These are phyloP conservation scores for Coprinopsis cinerea DNA, from an alignment of 768 basidiomycete species.

Conservation along the genomic window DNA sequence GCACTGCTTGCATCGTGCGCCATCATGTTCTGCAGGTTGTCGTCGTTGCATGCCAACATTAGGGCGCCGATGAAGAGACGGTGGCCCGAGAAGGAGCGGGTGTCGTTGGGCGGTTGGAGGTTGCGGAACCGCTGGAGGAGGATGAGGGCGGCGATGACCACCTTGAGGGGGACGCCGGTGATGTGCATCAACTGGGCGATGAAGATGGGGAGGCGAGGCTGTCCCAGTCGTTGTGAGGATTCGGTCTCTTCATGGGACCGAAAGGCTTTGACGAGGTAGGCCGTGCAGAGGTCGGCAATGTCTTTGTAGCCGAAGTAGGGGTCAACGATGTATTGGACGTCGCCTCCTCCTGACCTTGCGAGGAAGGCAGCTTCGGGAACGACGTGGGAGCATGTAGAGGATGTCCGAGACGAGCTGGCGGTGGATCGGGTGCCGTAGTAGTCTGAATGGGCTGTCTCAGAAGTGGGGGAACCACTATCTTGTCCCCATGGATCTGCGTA, in stretches of 20 bases:
- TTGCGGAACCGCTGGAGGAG: conserved; percentile 16
- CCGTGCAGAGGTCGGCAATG: conserved; percentile 2
- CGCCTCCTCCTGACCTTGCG: not conserved
- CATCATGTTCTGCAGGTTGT: conserved; percentile 6
- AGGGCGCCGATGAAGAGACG: conserved; percentile 15
- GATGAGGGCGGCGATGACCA: conserved; percentile 14
- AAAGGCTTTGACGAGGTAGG: conserved; percentile 9
- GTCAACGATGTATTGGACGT: conserved; percentile 4
- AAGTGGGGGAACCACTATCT: not conserved
- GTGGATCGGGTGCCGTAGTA: not conserved
- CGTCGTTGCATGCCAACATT: conserved; percentile 15
- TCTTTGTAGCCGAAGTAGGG: conserved; percentile 8
- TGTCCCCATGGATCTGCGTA: conserved; percentile 5
- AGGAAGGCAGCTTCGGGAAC: conserved; percentile 8
- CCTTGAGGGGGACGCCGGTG: conserved; percentile 12
- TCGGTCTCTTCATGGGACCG: conserved; percentile 6
- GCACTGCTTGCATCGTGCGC: conserved; percentile 3
- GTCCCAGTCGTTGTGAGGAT: not conserved
- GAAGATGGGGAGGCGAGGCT: conserved; percentile 13
- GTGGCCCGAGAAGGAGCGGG: conserved; percentile 11
- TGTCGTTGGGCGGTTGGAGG: conserved; percentile 7
- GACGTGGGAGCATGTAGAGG: conserved; percentile 7
- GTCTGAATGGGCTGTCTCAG: not conserved
- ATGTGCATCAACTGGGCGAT: conserved; percentile 14
- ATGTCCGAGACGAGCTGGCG: conserved; percentile 6